Evolutionary conservation across 371 early-diverging fungal species (phyloP), one percentile per base, ranked within the genome.

Genomic region (Umbelopsis sp.): DNA sequence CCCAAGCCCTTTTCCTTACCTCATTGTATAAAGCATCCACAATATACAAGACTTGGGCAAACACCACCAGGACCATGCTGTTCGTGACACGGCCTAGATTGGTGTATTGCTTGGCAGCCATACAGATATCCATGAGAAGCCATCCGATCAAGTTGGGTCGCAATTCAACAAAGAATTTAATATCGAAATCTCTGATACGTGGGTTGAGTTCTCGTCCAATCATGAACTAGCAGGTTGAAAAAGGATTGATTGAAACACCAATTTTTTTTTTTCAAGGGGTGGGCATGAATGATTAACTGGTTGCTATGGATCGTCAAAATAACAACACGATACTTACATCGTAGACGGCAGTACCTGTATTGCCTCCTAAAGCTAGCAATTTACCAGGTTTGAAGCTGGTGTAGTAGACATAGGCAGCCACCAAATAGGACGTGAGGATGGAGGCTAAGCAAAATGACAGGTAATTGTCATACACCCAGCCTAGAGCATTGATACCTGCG

Each of bases 121-220:
- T 85, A 70, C 92, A 87, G 50, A 89, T 75, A 81, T 96, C 88
- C 68, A 96, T 69, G 25, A 94, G 62, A 50, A 90, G 63, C 95
- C 94, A 94, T 57, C 93, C 94, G 72, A 96, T 87, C 65, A 96
- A 78, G 5, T 96, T 96, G 45, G 96, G 95, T 48, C 98, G 89
- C 65, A 97, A 89, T 83, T 97, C 97, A 63, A 91, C 89, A 70
- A 97, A 93, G 75, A 91, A 93, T 83, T 98, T 98, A 81, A 97
- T 84, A 74, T 98, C 97, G 65, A 97, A 90, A n/a, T 79, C 72
- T 37, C 87, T 88, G 65, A 92, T 79, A 50, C 96, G 90, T 69
- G 97, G 98, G 80, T 96, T 97, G 67, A 94, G 82, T 72, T 93
- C 93, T 68, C 92, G 87, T 63, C 94, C 94, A 69, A 94, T 91